Evolutionary conservation across 345 rosid species (phyloP).

Genomic region (Xanthoceras sorbifolium): DNA sequence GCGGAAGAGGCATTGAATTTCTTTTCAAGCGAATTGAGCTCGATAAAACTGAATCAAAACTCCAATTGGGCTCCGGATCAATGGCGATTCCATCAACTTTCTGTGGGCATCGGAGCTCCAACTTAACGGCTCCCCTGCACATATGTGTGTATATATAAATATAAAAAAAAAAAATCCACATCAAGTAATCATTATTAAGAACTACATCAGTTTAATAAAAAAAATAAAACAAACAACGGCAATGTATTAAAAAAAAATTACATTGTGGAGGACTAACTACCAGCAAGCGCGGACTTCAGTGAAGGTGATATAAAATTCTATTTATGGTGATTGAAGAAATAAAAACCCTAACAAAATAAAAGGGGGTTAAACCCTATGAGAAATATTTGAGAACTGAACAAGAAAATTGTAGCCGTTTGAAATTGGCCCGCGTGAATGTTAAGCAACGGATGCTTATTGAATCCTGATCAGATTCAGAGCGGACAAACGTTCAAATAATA

Average conservation of each 20-base stretch:
- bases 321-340: background rate
- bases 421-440: background rate
- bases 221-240: background rate
- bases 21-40: constrained; percentile 65
- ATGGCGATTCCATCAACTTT: constrained; percentile 53
- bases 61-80: constrained; percentile 87
- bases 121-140: constrained; percentile 58
- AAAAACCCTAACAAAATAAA: background rate
- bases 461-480: too few relatives aligned
- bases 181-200: background rate
- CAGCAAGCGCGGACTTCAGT: background rate
- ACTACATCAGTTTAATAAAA: background rate
- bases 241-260: background rate
- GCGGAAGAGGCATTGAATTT: constrained; percentile 52
- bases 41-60: constrained; percentile 50
- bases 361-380: background rate
- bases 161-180: background rate
- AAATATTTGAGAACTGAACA: background rate
- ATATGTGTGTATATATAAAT: too few relatives aligned
- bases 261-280: background rate
- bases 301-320: background rate
- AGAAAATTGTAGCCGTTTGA: background rate
- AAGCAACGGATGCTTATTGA: background rate
- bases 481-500: too few relatives aligned
- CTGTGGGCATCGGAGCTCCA: constrained; percentile 64